phyloP scores from a whole-genome alignment of 179 eudicot species.

The Beta corolliflora region DNA sequence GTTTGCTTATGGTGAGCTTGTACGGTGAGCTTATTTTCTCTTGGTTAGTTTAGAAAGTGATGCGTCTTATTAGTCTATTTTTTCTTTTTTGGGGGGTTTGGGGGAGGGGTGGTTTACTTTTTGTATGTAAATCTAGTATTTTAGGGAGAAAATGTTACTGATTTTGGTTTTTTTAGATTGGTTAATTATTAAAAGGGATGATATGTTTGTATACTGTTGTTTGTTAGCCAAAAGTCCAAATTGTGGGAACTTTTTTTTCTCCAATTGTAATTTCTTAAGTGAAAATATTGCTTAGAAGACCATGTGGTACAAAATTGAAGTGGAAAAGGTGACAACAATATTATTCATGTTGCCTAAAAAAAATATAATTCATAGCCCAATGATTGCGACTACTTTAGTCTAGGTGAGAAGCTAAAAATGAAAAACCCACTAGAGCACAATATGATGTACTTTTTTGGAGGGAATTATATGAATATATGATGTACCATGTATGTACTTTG shows the following conservation, averaged over 20 bases:
- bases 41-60: neutral
- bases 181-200: neutral
- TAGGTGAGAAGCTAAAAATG: neutral
- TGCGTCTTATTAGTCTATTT: neutral
- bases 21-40: constrained; percentile 15
- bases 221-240: neutral
- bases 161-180: neutral
- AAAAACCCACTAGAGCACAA: neutral
- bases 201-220: neutral
- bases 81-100: too few relatives aligned
- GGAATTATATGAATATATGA: too few relatives aligned
- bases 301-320: too few relatives aligned
- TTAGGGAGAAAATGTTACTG: neutral
- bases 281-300: too few relatives aligned
- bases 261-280: too few relatives aligned
- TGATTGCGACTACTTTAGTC: too few relatives aligned
- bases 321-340: too few relatives aligned
- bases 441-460: too few relatives aligned
- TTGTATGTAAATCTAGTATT: constrained; percentile 1
- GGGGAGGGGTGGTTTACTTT: constrained; percentile 4
- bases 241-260: neutral
- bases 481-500: too few relatives aligned
- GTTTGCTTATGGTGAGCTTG: constrained; percentile 41
- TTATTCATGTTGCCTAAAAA: too few relatives aligned
- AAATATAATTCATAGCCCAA: too few relatives aligned